Conservation (phyloP, 2,329 filamentous ascomycete genomes). For the Fusarium sp. region DNA sequence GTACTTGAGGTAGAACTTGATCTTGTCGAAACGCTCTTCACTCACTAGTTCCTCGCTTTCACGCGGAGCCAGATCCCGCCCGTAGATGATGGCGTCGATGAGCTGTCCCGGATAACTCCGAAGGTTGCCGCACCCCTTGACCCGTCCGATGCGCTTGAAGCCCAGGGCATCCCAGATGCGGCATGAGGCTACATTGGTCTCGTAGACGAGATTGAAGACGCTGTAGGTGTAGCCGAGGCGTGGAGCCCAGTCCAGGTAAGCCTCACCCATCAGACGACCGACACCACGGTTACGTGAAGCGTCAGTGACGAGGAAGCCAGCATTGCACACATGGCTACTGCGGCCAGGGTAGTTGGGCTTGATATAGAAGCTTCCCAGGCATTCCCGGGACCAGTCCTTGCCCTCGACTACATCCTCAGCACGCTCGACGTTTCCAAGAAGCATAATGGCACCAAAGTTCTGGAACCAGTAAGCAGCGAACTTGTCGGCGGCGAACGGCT, state of each 20-base stretch:
- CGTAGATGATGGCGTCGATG: conserved; percentile 83
- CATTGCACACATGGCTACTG: conserved; percentile 92
- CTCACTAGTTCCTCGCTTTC: conserved; percentile 86
- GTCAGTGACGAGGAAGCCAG: conserved; percentile 80
- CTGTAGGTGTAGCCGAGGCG: conserved; percentile 90
- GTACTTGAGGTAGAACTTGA: conserved; percentile 95
- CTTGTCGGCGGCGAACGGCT: conserved; percentile 77
- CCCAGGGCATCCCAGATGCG: conserved; percentile 92
- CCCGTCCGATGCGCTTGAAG: conserved; percentile 90
- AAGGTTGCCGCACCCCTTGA: conserved; percentile 78
- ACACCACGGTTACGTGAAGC: conserved; percentile 79
- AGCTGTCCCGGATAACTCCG: conserved; percentile 76
- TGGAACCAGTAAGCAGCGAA: conserved; percentile 92
- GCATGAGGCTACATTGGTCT: conserved; percentile 91
- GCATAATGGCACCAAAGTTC: conserved; percentile 89
- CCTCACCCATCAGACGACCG: conserved; percentile 80
- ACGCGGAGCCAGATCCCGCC: conserved; percentile 67
- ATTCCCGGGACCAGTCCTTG: conserved; percentile 83
- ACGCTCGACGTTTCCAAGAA: conserved; percentile 79
- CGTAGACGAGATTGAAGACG: conserved; percentile 94
- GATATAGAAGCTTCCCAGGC: conserved; percentile 92
- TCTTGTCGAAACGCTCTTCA: conserved; percentile 98
- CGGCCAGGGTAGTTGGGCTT: conserved; percentile 93
- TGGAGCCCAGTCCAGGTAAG: conserved; percentile 82
- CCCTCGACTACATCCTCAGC: conserved; percentile 68